Evolutionary conservation across 106 monocot species (phyloP), one percentile per base, ranked within the genome.

Genomic region (Allium cepa): DNA sequence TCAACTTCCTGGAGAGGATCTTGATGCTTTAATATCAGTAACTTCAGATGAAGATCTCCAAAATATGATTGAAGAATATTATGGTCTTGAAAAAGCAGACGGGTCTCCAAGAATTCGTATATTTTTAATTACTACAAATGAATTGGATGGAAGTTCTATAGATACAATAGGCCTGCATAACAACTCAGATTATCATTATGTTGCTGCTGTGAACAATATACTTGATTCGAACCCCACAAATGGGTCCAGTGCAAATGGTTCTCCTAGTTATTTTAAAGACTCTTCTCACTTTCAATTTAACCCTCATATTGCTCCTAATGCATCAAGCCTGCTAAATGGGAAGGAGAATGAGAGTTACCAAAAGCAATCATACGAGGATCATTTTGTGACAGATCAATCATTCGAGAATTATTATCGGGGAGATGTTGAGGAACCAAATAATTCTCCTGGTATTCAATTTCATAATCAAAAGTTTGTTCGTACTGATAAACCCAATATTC

Each of bases 51-150:
- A 97, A 66, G 96, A 97, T 81, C 81, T 97, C 64, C 96, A 92
- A 64, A 84, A 92, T 71, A 97, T 97, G 96, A 81, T 97, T 69
- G 96, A 97, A 77, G 96, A 92, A 69, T 92, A 87, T 68, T 69
- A 73, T 71, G 82, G 77, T 9, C 75, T 85, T 66, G 88, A 89
- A 67, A 89, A 69, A 69, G 62, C 72, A 49, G 81, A 77, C 76
- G 87, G 84, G 1, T 83, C 89, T 50, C 78, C 78, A 55, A 79
- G 89, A 61, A 76, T 87, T 56, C 53, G 96, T 26, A 77, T 97
- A 70, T 97, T 97, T 70, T 73, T 97, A 7, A 84, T 89, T 15
- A 68, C 85, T 60, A 66, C 63, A 47, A 82, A 50, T 76, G 96
- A 97, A 49, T 64, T 72, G 15, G 96, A 92, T 16, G 74, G 58